Base-by-base conservation (phyloP, 805 yeast species). In the Metschnikowia koreensis region DNA sequence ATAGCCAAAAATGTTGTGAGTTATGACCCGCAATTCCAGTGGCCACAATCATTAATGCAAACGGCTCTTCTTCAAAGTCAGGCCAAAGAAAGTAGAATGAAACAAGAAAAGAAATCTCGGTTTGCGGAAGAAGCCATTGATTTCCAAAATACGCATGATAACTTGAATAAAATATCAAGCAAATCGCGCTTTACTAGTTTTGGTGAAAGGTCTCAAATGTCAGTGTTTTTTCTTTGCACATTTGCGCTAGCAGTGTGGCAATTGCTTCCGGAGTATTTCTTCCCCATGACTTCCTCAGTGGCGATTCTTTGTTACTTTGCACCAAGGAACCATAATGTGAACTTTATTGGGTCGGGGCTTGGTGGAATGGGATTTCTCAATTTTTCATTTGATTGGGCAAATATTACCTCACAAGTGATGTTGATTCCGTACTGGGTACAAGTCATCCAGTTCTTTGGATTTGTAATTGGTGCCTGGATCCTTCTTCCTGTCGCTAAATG, bases 11-110 rank as follows among this genome's bases (percentile, higher is more conserved):
- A 67, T 38, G 65, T 74, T 39, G 73, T 79, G 22, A 60, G 79
- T 7, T 76, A 76, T 55, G 82, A 79, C 53, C 78, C 80, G 0
- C 75, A 76, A 44, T 76, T 77, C 52, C 64, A 73, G 9, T 79
- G 82, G 82, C 69, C 68, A 6, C 74, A 75, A 53, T 76, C 82
- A 1, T 65, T 79, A 48, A 79, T 79, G 83, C 82, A 79, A 53
- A 75, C 82, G 1, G 61, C 62, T 6, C 55, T 59, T 40, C 54
- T 59, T 17, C 34, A 59, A 65, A 51, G 70, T 75, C 61, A 57
- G 47, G 58, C 54, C 4, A 47, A 41, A 42, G 56, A 50, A 34
- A 50, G 53, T 38, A 16, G 28, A 12, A 39, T 29, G 9, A 37
- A 31, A 26, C 40, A 43, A 12, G 31, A 16, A 38, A 34, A 42